Evolutionary conservation across 495 filamentous ascomycete genomes (phyloP).

Genomic region (Neurospora sp.): DNA sequence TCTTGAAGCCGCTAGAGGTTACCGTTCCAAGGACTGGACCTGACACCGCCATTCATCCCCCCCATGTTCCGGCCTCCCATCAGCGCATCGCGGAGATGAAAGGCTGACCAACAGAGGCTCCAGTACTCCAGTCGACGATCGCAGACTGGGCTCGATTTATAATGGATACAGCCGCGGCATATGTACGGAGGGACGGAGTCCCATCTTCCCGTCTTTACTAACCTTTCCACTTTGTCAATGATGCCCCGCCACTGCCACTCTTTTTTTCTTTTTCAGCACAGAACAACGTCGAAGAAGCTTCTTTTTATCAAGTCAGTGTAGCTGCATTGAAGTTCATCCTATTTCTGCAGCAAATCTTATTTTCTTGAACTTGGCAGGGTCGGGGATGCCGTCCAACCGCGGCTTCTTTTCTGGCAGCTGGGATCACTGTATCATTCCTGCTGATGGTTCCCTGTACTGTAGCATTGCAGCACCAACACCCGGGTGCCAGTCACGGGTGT

Average conservation of each 20-base stretch:
- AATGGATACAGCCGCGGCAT: background rate
- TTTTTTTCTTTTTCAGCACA: background rate
- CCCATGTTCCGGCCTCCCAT: background rate
- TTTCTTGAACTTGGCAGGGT: background rate
- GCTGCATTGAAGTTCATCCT: background rate
- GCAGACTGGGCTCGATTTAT: background rate
- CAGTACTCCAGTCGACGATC: background rate
- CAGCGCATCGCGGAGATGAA: background rate
- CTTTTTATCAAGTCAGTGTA: background rate
- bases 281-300: background rate
- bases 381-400: background rate
- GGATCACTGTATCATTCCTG: background rate
- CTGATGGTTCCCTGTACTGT: background rate
- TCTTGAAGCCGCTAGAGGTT: background rate
- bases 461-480: background rate
- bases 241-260: background rate
- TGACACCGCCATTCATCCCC: background rate
- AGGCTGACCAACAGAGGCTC: background rate
- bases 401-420: background rate
- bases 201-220: background rate
- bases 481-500: background rate
- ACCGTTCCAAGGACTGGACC: background rate
- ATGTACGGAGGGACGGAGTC: background rate
- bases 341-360: background rate
- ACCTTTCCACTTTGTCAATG: background rate